Evolutionary conservation across 306 rosid species (phyloP).

Genomic region (Dalbergia cultrata): DNA sequence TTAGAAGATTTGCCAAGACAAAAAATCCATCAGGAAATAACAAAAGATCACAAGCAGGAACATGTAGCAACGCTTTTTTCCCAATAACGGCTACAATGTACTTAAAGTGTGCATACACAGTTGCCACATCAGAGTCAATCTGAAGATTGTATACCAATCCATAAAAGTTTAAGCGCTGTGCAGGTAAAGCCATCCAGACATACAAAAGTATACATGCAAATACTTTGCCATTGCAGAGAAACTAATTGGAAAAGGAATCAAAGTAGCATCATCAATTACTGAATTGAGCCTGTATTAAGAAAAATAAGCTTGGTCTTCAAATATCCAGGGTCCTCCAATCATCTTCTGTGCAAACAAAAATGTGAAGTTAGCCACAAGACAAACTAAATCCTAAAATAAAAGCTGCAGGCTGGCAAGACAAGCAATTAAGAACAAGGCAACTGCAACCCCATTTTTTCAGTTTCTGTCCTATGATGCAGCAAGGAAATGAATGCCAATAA

Average conservation of each 20-base stretch:
- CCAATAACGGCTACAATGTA: slow-evolving; percentile 17
- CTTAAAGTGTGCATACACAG: slow-evolving; percentile 5
- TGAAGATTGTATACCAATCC: slow-evolving; percentile 18
- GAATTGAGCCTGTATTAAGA: slow-evolving; percentile 50
- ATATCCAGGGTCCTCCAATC: slow-evolving; percentile 32
- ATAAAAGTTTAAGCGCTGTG: background rate
- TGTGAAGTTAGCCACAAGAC: slow-evolving; percentile 26
- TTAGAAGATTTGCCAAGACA: slow-evolving; percentile 17
- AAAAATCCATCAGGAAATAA: slow-evolving; percentile 20
- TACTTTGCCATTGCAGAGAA: slow-evolving; percentile 26
- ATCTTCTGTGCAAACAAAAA: slow-evolving; percentile 37
- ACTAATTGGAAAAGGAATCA: slow-evolving; percentile 18
- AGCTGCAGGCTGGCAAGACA: slow-evolving; percentile 13
- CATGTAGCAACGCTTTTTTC: background rate
- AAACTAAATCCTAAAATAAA: slow-evolving; percentile 18
- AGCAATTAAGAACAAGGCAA: slow-evolving; percentile 19
- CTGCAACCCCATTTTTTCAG: slow-evolving; percentile 18
- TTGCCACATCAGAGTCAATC: slow-evolving; percentile 12
- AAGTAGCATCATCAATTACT: slow-evolving; percentile 48
- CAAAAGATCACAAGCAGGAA: slow-evolving; percentile 11
- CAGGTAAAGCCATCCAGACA: slow-evolving; percentile 4
- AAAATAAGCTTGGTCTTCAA: slow-evolving; percentile 45
- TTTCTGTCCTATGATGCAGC: slow-evolving; percentile 35
- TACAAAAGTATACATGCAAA: background rate
- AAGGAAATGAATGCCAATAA: slow-evolving; percentile 32